Base-by-base conservation (phyloP, 2,329 filamentous ascomycete genomes). In the Fusarium setosum region DNA sequence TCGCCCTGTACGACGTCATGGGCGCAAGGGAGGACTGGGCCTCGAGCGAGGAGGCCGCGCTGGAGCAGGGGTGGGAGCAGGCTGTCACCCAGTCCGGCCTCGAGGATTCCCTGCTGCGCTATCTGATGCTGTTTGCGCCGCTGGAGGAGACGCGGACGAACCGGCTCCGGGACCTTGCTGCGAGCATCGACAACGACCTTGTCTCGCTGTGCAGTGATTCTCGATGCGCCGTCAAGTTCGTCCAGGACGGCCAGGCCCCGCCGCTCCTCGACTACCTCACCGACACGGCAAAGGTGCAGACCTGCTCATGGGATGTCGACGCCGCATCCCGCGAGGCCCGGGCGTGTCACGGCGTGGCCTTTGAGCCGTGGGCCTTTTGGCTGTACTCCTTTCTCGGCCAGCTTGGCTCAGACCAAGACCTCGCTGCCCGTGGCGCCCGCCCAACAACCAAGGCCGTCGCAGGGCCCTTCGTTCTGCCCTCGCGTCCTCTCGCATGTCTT, bases 1-100 rank as follows among this genome's bases (percentile, higher is more conserved):
- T 87, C 26, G 76, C 74, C 1, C 50, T 85, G 5, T 83, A 83
- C 65, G 82, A 84, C 58, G 74, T 83, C 21, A 74, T 75, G 51
- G 79, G 75, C 6, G 63, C 68, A 18, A 68, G 69, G 21, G 71
- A 68, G 3, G 77, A 81, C 52, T 83, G 81, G 81, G 32, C n/a
- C 4, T 49, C 64, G 9, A 71, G 71, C 4, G 52, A 65, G 18
- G 64, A 67, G 5, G 24, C 60, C 4, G 77, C 74, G 2, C 23
- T 54, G 0, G 58, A 73, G 9, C 57, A 75, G 4, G 77, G 78
- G 9, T 82, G 80, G 80, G 67, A 77, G 11, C 59, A 72, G 31
- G 72, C 70, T 3, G 65, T 73, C n/a, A 52, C 67, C 2, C 38
- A 58, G 2, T 57, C 70, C 4, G 69, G 73, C 1, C 45, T 68